Percentiles rank a stretch among this genome's conserved stretches.
Evolutionary conservation across 495 filamentous ascomycete species (phyloP).

Genomic region (Pseudevernia furfuracea): DNA sequence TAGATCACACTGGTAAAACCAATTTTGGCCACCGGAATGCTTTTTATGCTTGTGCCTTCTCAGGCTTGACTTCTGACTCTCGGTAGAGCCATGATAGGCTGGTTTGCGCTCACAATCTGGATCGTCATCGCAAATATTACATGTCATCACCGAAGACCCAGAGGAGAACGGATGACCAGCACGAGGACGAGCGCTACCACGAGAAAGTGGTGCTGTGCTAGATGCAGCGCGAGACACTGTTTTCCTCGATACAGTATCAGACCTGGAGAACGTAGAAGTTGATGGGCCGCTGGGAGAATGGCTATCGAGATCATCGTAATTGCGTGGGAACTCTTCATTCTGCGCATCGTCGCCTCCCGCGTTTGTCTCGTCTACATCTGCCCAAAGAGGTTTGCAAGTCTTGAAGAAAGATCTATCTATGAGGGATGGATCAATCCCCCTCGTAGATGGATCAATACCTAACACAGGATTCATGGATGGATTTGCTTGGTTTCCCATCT

Average conservation of each 20-base stretch:
- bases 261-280: background rate
- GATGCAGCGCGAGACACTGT: background rate
- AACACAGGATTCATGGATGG: background rate
- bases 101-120: too few species aligned
- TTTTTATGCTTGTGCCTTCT: background rate
- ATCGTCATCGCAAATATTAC: background rate
- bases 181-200: background rate
- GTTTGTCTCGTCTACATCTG: background rate
- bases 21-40: background rate
- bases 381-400: background rate
- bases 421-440: background rate
- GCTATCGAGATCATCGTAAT: background rate
- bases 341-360: background rate
- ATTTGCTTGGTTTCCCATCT: background rate
- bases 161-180: background rate
- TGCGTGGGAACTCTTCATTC: background rate
- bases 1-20: background rate
- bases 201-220: background rate
- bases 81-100: background rate
- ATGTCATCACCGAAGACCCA: background rate
- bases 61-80: background rate
- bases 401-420: background rate
- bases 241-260: background rate
- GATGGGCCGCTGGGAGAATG: background rate
- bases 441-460: background rate